Evolutionary conservation across 345 rosid species (phyloP).

Genomic region (Citrus maxima): DNA sequence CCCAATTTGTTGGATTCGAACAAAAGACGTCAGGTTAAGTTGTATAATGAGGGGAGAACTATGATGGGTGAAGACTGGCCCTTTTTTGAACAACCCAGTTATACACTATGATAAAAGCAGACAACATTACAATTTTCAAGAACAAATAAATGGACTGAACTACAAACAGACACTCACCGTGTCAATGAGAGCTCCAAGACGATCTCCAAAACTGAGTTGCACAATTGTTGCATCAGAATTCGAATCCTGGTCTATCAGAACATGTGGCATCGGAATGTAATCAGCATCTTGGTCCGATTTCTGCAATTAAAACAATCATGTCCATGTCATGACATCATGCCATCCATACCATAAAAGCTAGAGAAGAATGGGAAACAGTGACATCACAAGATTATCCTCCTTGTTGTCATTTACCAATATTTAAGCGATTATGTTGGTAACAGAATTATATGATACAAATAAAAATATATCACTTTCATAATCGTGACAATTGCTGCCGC

Average conservation of each 20-base stretch:
- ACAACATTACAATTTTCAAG: background rate
- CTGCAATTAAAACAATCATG: constrained; percentile 37
- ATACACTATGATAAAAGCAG: background rate
- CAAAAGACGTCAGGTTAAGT: background rate
- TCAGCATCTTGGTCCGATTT: constrained; percentile 49
- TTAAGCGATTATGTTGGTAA: background rate
- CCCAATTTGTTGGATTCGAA: background rate
- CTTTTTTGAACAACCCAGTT: background rate
- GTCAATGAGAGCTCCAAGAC: constrained; percentile 93
- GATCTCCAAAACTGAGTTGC: constrained; percentile 93
- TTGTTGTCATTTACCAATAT: background rate
- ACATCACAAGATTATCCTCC: background rate
- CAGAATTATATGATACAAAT: background rate
- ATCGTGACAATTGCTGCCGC: background rate
- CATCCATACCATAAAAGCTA: background rate
- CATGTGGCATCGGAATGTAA: constrained; percentile 62
- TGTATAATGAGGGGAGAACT: background rate
- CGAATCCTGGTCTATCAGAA: constrained; percentile 86
- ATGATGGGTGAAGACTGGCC: background rate
- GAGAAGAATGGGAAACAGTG: background rate
- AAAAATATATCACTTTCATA: background rate
- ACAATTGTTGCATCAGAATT: constrained; percentile 82
- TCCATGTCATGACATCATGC: constrained; percentile 1
- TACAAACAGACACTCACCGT: constrained; percentile 45
- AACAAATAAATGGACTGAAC: background rate